These are phyloP conservation scores for Backusella psychrophila DNA, from an alignment of 192 early-diverging fungal species.

Conservation along the genomic window DNA sequence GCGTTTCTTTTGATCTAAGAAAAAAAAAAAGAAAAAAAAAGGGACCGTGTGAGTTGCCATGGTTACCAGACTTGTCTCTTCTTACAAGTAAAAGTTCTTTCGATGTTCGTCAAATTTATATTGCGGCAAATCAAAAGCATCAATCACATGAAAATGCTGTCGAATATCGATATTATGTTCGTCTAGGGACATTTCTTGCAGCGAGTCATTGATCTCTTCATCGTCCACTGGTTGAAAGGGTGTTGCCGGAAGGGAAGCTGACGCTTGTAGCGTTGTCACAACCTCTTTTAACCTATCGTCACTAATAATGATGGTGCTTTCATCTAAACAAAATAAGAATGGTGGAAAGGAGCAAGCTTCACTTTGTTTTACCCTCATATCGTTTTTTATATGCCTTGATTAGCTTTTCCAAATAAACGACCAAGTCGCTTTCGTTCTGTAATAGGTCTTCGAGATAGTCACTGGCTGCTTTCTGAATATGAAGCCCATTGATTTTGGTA, in stretches of 20 bases:
- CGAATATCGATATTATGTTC: conserved; percentile 50
- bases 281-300: conserved; percentile 46
- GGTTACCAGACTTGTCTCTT: background rate
- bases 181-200: background rate
- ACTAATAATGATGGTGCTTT: conserved; percentile 32
- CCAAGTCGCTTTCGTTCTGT: conserved; percentile 46
- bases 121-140: conserved; percentile 72
- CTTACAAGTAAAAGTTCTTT: conserved; percentile 54
- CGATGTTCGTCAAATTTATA: conserved; percentile 64
- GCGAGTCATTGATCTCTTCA: conserved; percentile 13
- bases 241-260: conserved; percentile 26
- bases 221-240: background rate
- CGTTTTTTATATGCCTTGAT: conserved; percentile 65
- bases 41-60: background rate
- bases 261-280: conserved; percentile 47
- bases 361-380: conserved; percentile 55
- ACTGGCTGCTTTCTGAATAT: conserved; percentile 71
- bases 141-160: conserved; percentile 62
- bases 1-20: conserved; percentile 21
- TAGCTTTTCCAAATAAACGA: conserved; percentile 65
- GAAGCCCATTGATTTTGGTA: conserved; percentile 77
- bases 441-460: conserved; percentile 60
- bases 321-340: conserved; percentile 12
- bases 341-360: background rate
- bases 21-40: background rate